Base-by-base conservation (phyloP, 2,329 filamentous ascomycete species). In the Penicillium sp. region DNA sequence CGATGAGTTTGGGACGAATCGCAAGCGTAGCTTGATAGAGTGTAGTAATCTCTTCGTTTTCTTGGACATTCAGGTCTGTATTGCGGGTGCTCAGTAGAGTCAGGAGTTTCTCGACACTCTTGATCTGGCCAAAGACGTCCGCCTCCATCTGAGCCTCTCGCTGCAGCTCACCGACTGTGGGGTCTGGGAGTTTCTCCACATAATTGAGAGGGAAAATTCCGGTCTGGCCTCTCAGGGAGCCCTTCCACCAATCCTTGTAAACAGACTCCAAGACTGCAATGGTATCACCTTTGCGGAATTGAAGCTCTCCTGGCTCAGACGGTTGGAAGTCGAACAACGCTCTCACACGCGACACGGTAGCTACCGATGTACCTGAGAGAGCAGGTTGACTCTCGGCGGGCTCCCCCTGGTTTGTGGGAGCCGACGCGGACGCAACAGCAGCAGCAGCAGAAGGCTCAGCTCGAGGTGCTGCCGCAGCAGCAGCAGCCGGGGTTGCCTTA, bases 181-280 rank as follows among this genome's bases (percentile, higher is more conserved):
- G 94, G 71, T 99, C 94, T 55, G 93, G 87, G 63, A 99, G 81
- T 77, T 99, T 99, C 79, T 99, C 94, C 17, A 99, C 94, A 71
- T 99, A 99, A 78, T 99, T 99, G 64, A 99, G 84, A 7, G 94
- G 94, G 76, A 99, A 99, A 64, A 99, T 99, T 67, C 94, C 94
- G 7, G 92, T 97, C 75, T 97, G 91, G 21, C 94, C 94, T 71
- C 93, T 87, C 58, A 99, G 80, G 42, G 93, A 96, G 1, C 94
- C 94, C 68, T 96, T 93, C 94, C 94, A 99, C 94, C 94, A 99
- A 75, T 99, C 94, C 77, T 97, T 99, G 80, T 95, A 99, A 2
- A 97, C 94, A 1, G 93, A 97, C 76, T 97, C 94, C 41, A 99
- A 82, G 17, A 99, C 94, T 1, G 94, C 93, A 74, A 99, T 99